Evolutionary conservation across 495 filamentous ascomycete species (phyloP).

Genomic region (Pseudevernia furfuracea): DNA sequence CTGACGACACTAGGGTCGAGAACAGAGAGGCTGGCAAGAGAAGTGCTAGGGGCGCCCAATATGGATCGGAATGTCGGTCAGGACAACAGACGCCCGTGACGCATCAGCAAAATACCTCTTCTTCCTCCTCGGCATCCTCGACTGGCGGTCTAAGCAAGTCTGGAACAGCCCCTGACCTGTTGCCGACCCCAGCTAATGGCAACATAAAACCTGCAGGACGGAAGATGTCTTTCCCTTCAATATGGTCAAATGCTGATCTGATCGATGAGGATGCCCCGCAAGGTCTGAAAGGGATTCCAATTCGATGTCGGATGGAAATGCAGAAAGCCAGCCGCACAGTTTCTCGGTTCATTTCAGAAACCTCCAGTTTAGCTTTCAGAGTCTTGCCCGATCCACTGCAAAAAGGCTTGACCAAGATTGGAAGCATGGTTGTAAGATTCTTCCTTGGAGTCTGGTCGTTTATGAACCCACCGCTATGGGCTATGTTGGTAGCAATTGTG

Average conservation of each 20-base stretch:
- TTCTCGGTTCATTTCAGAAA: background rate
- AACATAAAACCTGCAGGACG: conserved; percentile 24
- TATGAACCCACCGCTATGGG: conserved; percentile 98
- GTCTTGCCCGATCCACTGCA: conserved; percentile 54
- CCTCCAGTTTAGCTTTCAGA: conserved; percentile 28
- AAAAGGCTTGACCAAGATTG: conserved; percentile 40
- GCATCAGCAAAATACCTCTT: conserved; percentile 25
- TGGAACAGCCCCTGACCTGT: conserved; percentile 18
- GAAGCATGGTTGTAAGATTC: conserved; percentile 43
- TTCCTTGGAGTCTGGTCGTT: conserved; percentile 69
- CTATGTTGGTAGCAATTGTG: conserved; percentile 82
- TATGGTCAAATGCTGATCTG: conserved; percentile 16
- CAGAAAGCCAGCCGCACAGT: background rate
- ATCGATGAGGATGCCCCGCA: conserved; percentile 5
- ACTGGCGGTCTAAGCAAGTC: conserved; percentile 3
- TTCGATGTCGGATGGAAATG: conserved; percentile 5
- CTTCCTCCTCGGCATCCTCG: conserved; percentile 20
- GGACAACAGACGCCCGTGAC: conserved; percentile 29
- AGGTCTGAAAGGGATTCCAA: conserved; percentile 7
- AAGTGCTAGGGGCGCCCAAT: conserved; percentile 14
- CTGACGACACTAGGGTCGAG: conserved; percentile 22
- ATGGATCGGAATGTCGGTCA: conserved; percentile 17
- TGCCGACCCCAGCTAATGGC: conserved; percentile 30
- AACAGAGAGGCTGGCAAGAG: background rate
- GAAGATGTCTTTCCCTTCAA: conserved; percentile 15